Evolutionary conservation across 176 grass and related monocot species (phyloP), one percentile per base, ranked within the genome.

Genomic region (Puccinellia tenuiflora): DNA sequence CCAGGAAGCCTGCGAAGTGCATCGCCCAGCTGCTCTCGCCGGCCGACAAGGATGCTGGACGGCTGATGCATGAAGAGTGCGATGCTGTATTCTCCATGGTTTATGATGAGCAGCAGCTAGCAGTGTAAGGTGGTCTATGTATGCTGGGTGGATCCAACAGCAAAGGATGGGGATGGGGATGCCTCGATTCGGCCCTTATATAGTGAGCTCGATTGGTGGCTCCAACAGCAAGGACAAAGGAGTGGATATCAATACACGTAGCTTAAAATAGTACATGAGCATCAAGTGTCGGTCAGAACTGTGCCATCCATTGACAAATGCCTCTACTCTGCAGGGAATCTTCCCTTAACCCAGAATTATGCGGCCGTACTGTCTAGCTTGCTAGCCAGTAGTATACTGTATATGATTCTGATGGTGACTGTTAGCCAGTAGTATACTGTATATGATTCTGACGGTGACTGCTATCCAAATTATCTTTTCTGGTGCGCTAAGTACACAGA

Each of bases 21-120:
- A 86, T 30, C 0, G 68, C 85, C 83, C 89, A 94, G 76, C 86
- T 91, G 82, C 88, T 91, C 78, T 86, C 88, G 12, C 26, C 73
- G 38, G 69, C 77, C 18, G 88, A 86, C 62, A 90, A 29, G 72
- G 88, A 65, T 20, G 72, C 52, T 1, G 52, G 14, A 1, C 2
- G 78, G 21, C 78, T 82, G 39, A 86, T 47, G 74, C 79, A 86
- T 7, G 88, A 90, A 54, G 84, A 68, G 18, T 53, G 57, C 7
- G 73, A 20, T 75, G 37, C 35, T 42, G 77, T 67, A 13, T 79
- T 86, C 55, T 86, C 79, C 88, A 86, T 90, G 25, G 65, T 38
- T 22, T 68, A 6, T 68, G 35, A 14, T 45, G 43, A 45, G 43
- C 43, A 14, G 34, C 34, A 22, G 35, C 65, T 20, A 68, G 33